Evolutionary conservation across 352 stramenopile genomes (phyloP), one percentile per base, ranked within the genome.

Genomic region (Phytophthora melonis): DNA sequence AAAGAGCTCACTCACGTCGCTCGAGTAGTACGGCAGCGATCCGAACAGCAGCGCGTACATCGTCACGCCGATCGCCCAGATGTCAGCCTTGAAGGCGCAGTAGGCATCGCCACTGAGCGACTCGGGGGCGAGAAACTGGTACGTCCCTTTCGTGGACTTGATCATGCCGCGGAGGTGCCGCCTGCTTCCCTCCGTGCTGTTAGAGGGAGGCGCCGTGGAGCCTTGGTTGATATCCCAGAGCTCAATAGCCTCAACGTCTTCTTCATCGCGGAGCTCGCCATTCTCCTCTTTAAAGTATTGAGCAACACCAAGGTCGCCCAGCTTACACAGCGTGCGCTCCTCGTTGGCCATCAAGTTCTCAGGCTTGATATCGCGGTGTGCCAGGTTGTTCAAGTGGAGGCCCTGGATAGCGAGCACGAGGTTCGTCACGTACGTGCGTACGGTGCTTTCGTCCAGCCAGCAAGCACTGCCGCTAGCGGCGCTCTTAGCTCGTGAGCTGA

Each of bases 41-140:
- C 94, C 93, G 34, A 93, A 94, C 8, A 98, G 78, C 9, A 98
- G 72, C 5, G 92, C 93, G 63, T 97, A 98, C 52, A 98, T 79
- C 6, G 97, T 97, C 25, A 98, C 91, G 10, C 94, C 94, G 41
- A 97, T 93, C 23, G 88, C 89, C 93, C 94, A 98, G 41, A 98
- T 88, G 65, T 98, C 93, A 2, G 91, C 93, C 45, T 94, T 90
- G 59, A 89, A 95, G 1, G 91, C 93, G 55, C 85, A 85, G 58
- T 95, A 97, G 45, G 78, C 77, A 19, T 87, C 83, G 23, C 84
- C 86, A 50, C 66, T 89, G 23, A 94, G 73, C 5, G 86, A 84
- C 66, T 94, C 88, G 0, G 86, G 88, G 10, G 88, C 77, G 21
- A 94, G 56, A 34, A 94, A 94, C 72, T 92, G 83, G 58, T 93